Evolutionary conservation across 345 rosid genomes (phyloP).

Genomic region (Barbarea vulgaris): DNA sequence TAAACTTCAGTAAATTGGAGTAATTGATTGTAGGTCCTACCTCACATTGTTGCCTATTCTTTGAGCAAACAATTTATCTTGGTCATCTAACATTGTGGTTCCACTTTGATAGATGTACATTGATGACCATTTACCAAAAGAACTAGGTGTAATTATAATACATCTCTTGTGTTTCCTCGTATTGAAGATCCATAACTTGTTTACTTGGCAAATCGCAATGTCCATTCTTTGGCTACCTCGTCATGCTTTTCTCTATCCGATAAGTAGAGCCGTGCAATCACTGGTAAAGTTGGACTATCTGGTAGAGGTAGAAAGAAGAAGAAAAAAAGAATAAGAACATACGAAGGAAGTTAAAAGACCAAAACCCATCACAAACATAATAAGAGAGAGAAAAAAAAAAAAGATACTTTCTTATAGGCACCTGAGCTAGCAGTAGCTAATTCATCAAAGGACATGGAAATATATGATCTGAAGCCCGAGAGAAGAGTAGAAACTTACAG

Average conservation of each 20-base stretch:
- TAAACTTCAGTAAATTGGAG: constrained; percentile 28
- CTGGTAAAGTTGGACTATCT: constrained; percentile 69
- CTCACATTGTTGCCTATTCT: constrained; percentile 26
- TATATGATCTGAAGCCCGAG: neutral
- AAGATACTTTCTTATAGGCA: neutral
- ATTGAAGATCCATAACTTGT: constrained; percentile 5
- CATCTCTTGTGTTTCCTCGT: constrained; percentile 13
- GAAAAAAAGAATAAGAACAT: neutral
- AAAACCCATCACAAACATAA: neutral
- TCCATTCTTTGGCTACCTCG: constrained; percentile 85
- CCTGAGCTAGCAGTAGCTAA: neutral
- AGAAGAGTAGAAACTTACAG: constrained; percentile 47
- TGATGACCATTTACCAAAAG: constrained; percentile 29
- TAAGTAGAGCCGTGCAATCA: constrained; percentile 70
- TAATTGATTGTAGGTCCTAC: constrained; percentile 37
- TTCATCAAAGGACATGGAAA: neutral
- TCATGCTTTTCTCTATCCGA: constrained; percentile 79
- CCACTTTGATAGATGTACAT: constrained; percentile 24
- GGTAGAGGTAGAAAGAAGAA: constrained; percentile 25
- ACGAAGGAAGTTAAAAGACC: neutral
- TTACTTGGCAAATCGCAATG: constrained; percentile 81
- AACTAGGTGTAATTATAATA: constrained; percentile 14
- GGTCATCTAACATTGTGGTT: constrained; percentile 38
- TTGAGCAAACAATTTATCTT: constrained; percentile 27
- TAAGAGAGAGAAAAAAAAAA: neutral